These are phyloP conservation scores for Phytopythium kandeliae DNA, from an alignment of 352 stramenopile species.

Conservation along the genomic window DNA sequence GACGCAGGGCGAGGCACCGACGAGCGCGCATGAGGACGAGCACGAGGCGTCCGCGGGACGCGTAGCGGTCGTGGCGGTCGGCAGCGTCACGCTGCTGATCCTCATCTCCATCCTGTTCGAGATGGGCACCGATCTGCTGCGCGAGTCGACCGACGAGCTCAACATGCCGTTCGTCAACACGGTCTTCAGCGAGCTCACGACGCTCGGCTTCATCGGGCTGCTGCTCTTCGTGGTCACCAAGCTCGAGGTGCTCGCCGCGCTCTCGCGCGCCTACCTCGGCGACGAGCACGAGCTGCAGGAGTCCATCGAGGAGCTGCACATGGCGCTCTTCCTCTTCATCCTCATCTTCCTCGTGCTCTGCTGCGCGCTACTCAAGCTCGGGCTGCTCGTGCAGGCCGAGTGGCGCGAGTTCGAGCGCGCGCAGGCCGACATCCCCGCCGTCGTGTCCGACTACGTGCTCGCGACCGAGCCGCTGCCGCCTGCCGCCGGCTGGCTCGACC, in stretches of 20 bases:
- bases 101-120: slow-evolving; percentile 65
- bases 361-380: slow-evolving; percentile 52
- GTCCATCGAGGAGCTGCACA: slow-evolving; percentile 73
- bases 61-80: slow-evolving; percentile 32
- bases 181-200: slow-evolving; percentile 64
- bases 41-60: slow-evolving; percentile 11
- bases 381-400: slow-evolving; percentile 54
- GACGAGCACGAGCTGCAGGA: slow-evolving; percentile 48
- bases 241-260: slow-evolving; percentile 39
- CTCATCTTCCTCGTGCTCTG: slow-evolving; percentile 75
- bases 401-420: slow-evolving; percentile 70
- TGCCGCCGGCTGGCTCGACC: slow-evolving; percentile 19
- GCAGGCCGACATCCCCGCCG: slow-evolving; percentile 36
- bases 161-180: slow-evolving; percentile 75
- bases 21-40: background rate
- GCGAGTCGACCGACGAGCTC: slow-evolving; percentile 52
- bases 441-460: slow-evolving; percentile 57
- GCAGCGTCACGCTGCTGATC: slow-evolving; percentile 56
- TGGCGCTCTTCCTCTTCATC: slow-evolving; percentile 81
- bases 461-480: slow-evolving; percentile 31
- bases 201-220: slow-evolving; percentile 63
- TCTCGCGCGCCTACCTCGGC: slow-evolving; percentile 39
- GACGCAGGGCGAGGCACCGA: too few relatives aligned
- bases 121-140: slow-evolving; percentile 29
- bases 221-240: slow-evolving; percentile 63